Percentiles rank a stretch among this genome's conserved stretches.
These are phyloP conservation scores for Massariosphaeria phaeospora DNA, from an alignment of 495 filamentous ascomycete species.

Conservation along the genomic window DNA sequence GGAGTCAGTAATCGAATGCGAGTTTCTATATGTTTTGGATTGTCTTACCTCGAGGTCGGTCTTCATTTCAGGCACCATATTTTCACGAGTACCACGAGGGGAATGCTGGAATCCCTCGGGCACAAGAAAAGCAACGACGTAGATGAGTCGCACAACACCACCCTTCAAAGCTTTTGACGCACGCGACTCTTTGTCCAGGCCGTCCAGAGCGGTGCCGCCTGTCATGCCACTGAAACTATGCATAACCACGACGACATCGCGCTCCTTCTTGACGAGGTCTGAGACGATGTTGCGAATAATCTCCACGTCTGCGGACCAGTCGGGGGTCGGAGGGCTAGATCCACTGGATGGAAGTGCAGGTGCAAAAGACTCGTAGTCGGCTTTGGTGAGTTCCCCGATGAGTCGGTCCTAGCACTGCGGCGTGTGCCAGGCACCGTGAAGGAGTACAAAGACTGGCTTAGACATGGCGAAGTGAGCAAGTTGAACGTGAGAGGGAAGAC, in stretches of 20 bases:
- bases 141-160: slow-evolving; percentile 39
- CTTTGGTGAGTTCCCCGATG: too few species aligned
- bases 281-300: slow-evolving; percentile 34
- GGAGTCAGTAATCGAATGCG: too few species aligned
- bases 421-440: too few species aligned
- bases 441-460: too few species aligned
- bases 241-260: slow-evolving; percentile 43
- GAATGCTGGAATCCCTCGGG: slow-evolving; percentile 20
- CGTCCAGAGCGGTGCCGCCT: slow-evolving; percentile 43
- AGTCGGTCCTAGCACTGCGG: too few species aligned
- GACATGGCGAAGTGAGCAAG: too few species aligned
- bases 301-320: slow-evolving; percentile 34
- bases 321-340: slow-evolving; percentile 36
- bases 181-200: slow-evolving; percentile 40
- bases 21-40: too few species aligned
- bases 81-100: background rate
- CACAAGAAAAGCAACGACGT: slow-evolving; percentile 14
- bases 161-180: slow-evolving; percentile 35
- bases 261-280: slow-evolving; percentile 32
- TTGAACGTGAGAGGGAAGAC: too few species aligned
- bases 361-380: too few species aligned
- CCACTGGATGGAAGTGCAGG: too few species aligned
- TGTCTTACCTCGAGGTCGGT: background rate
- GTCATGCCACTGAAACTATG: slow-evolving; percentile 45
- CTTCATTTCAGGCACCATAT: slow-evolving; percentile 9